Base-by-base conservation (phyloP, 768 basidiomycete genomes). In the Lactarius deliciosus region DNA sequence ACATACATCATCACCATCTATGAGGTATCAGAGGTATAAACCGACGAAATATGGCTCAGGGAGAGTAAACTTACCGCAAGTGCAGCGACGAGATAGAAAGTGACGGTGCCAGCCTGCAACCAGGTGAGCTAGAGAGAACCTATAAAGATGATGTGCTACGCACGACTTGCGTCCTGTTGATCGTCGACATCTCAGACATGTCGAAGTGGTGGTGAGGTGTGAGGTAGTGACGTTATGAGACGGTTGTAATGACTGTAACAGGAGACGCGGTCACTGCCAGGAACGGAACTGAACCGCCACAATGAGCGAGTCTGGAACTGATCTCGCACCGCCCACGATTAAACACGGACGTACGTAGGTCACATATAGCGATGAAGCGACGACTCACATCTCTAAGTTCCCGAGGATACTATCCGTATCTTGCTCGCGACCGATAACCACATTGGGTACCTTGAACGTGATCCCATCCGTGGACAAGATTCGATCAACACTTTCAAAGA, bases 341-440 rank as follows among this genome's bases (percentile, higher is more conserved):
- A 30, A 55, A 30, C 57, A 64, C 47, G 62, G 60, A 30, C 45
- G 66, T 68, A 34, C 53, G 66, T 68, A 11, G 32, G 34, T 36
- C n/a, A 47, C 50, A 43, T 32, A 47, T 54, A 22, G 25, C 50
- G 25, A 53, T 25, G 45, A 58, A 3, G 3, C 13, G 16, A 8
- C 2, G 25, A 16, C n/a, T 60, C 3, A 55, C 43, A 30, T 64
- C 58, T 66, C 50, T 64, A 71, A 53, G 89, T 80, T 64, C 77
- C 81, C 22, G 83, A 89, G 67, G 84, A 93, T 73, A 91, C 86
- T 0, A 87, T 94, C 66, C 82, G 79, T 68, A 94, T 98, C 72
- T 77, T 98, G 74, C 86, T 98, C 8, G 96, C 96, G 7, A 97
- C 96, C 0, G 96, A 98, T 78, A 96, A 94, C 71, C 96, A 98